Percentiles rank a stretch among this genome's conserved stretches.
Conservation (phyloP, 2,329 filamentous ascomycete species). For the Knoxdaviesia proteae region DNA sequence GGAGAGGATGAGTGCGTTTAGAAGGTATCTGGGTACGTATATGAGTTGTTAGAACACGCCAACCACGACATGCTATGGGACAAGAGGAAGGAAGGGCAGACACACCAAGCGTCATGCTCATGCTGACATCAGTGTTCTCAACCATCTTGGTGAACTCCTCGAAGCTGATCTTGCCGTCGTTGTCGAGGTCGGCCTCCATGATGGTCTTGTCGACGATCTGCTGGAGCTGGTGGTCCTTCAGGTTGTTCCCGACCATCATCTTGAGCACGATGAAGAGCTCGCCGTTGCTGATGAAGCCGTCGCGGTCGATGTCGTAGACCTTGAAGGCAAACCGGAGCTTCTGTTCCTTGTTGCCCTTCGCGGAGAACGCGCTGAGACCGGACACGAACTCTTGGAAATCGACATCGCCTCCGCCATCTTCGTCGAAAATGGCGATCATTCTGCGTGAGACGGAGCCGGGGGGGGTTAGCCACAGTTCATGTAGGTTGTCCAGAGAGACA, state of each 20-base stretch:
- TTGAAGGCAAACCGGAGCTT: slow-evolving; percentile 97
- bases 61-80: background rate
- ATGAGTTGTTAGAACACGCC: background rate
- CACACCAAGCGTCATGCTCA: slow-evolving; percentile 53
- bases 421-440: slow-evolving; percentile 99
- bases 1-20: background rate
- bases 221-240: slow-evolving; percentile 97
- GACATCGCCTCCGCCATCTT: slow-evolving; percentile 91
- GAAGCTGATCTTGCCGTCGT: slow-evolving; percentile 95
- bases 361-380: slow-evolving; percentile 84
- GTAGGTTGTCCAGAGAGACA: background rate
- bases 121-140: slow-evolving; percentile 68
- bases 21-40: slow-evolving; percentile 1
- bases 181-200: slow-evolving; percentile 94
- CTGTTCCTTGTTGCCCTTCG: slow-evolving; percentile 97
- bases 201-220: slow-evolving; percentile 99
- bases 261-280: slow-evolving; percentile 98
- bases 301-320: slow-evolving; percentile 97
- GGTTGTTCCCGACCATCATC: slow-evolving; percentile 99
- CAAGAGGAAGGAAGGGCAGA: background rate
- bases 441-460: slow-evolving; percentile 18
- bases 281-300: slow-evolving; percentile 96
- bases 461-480: background rate
- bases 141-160: slow-evolving; percentile 99
- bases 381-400: slow-evolving; percentile 98